Percentiles rank a stretch among this genome's conserved stretches.
These are phyloP conservation scores for Diutina siamensis DNA, from an alignment of 1,139 yeast genomes.

Conservation along the genomic window DNA sequence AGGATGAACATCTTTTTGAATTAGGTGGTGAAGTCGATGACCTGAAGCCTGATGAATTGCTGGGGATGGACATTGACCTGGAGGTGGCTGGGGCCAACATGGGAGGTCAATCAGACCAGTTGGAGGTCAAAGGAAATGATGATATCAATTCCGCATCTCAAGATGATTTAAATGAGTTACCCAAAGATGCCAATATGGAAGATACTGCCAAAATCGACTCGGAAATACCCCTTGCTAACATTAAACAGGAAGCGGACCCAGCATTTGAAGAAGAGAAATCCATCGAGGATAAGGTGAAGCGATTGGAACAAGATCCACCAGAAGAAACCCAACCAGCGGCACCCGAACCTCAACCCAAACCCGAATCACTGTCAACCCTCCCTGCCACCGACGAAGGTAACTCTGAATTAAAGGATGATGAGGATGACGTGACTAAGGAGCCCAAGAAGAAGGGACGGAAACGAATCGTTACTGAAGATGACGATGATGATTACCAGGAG, in stretches of 20 bases:
- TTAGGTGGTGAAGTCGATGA: background rate
- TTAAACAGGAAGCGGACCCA: background rate
- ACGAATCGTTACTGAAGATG: background rate
- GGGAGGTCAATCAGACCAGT: too few relatives aligned
- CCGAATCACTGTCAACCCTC: too few relatives aligned
- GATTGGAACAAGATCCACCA: too few relatives aligned
- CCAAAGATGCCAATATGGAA: background rate
- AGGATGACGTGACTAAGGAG: background rate
- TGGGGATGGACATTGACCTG: background rate
- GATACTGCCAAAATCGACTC: background rate
- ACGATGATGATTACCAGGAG: background rate
- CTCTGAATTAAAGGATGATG: background rate
- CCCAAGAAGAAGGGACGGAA: slow-evolving; percentile 2
- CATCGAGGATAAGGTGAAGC: too few relatives aligned
- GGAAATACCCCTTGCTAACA: too few relatives aligned
- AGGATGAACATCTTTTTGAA: background rate
- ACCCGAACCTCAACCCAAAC: too few relatives aligned
- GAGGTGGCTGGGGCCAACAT: background rate
- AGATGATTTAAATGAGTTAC: too few relatives aligned
- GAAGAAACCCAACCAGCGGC: too few relatives aligned
- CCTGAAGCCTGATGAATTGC: background rate
- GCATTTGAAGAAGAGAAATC: background rate
- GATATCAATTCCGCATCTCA: too few relatives aligned
- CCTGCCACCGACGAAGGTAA: too few relatives aligned
- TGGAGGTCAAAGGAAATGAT: background rate